Conservation (phyloP, 192 early-diverging fungal genomes). For the Bifiguratus adelaidae region DNA sequence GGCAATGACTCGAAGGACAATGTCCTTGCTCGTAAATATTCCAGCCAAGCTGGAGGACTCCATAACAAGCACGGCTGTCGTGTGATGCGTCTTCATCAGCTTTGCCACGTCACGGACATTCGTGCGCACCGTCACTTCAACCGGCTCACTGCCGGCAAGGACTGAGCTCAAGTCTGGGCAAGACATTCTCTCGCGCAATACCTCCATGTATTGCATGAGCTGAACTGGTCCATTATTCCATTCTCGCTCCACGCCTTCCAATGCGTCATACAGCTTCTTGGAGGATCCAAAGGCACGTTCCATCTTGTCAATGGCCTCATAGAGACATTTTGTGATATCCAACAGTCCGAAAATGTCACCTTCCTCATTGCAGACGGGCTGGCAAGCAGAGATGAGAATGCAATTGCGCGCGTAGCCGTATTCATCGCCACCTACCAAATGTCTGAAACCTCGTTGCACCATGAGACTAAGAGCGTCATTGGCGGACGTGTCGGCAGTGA, state of each 20-base stretch:
- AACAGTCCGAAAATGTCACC: constrained; percentile 77
- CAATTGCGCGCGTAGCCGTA: too few relatives aligned
- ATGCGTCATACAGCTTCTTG: constrained; percentile 67
- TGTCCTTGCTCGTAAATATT: constrained; percentile 80
- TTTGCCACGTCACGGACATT: constrained; percentile 64
- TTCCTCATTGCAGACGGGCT: constrained; percentile 78
- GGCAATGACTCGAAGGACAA: constrained; percentile 81
- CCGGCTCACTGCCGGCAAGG: constrained; percentile 53
- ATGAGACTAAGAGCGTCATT: constrained; percentile 75
- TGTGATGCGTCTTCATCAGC: constrained; percentile 60
- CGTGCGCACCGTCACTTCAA: constrained; percentile 50
- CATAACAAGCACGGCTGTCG: constrained; percentile 68
- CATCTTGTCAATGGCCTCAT: constrained; percentile 79
- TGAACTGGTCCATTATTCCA: constrained; percentile 64
- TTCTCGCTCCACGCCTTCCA: constrained; percentile 74
- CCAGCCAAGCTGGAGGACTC: constrained; percentile 69
- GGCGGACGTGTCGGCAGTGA: constrained; percentile 69
- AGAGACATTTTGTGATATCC: constrained; percentile 79
- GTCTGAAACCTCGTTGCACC: constrained; percentile 76
- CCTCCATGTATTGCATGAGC: constrained; percentile 61
- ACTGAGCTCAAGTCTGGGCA: constrained; percentile 85
- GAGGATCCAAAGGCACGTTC: constrained; percentile 75
- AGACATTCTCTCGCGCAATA: constrained; percentile 73
- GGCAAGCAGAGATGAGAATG: background rate
- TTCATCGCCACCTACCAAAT: constrained; percentile 49